Base-by-base conservation (phyloP, 306 rosid genomes). In the Quercus parvula region DNA sequence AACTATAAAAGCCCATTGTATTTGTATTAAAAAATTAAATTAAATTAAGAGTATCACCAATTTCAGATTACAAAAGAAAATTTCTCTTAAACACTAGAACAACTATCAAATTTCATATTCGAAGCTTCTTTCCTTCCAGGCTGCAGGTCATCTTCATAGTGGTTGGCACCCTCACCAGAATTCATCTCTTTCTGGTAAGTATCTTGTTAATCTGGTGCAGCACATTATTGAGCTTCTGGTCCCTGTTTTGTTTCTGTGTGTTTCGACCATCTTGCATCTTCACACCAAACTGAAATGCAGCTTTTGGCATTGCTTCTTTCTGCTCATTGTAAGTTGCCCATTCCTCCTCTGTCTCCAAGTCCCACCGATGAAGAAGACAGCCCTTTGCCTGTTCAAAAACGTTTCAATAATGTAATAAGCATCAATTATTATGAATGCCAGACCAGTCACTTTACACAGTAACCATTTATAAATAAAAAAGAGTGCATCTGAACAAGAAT, bases 301-400 rank as follows among this genome's bases (percentile, higher is more conserved):
- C 99, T 86, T 95, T 95, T 2, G 99, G 99, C 99, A 95, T 95
- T 38, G 99, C 99, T 86, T 95, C 98, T 88, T 95, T 93, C 89
- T 95, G 98, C 76, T 95, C 97, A 54, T 95, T 95, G 92, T 95
- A 95, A 14, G 97, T 90, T 9, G 99, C 97, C 99, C 99, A 91
- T 77, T 95, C 99, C 76, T 95, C 99, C 81, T 95, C 94, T 5
- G 99, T 93, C 86, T 95, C 98, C 3, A 95, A 95, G 90, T 95
- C 99, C 99, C 99, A 95, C 74, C 97, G 85, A 77, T 95, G 24
- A 22, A 22, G 99, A 75, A 95, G 98, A 30, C 97, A 97, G 54
- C 98, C 99, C 89, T 95, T 95, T 9, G 99, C 97, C 99, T 22
- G 24, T 22, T 22, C 24, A 22, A 22, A 22, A 74, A 76, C 25